phyloP scores from a whole-genome alignment of 176 grass and related monocot genomes.

The Triticum turgidum region DNA sequence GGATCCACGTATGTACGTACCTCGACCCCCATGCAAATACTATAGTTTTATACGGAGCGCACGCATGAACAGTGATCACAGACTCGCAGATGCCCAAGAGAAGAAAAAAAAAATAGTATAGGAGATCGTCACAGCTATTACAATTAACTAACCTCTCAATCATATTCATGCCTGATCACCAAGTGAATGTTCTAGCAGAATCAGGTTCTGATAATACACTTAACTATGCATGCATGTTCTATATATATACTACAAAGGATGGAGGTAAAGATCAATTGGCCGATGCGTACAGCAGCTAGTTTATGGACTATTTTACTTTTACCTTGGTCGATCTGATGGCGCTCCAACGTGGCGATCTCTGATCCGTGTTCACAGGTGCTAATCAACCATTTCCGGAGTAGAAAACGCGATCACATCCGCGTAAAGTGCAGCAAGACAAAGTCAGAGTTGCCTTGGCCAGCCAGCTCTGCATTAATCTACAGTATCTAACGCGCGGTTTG shows the following conservation, averaged over 20 bases:
- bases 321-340: background rate
- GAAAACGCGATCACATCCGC: slow-evolving; percentile 14
- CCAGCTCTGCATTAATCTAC: slow-evolving; percentile 19
- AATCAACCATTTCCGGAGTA: background rate
- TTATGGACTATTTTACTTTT: background rate
- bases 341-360: background rate
- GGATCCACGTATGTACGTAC: background rate
- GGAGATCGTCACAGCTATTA: background rate
- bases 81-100: background rate
- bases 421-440: slow-evolving; percentile 23
- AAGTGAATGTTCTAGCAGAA: slow-evolving; percentile 38
- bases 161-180: slow-evolving; percentile 23
- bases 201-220: background rate
- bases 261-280: background rate
- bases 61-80: background rate
- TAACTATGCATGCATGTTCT: background rate
- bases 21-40: background rate
- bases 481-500: slow-evolving; percentile 23
- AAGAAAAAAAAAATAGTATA: background rate
- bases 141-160: background rate
- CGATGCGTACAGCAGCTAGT: too few relatives aligned
- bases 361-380: slow-evolving; percentile 20
- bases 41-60: background rate
- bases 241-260: background rate
- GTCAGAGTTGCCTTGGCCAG: background rate